phyloP scores from a whole-genome alignment of 352 stramenopile genomes.

The Globisporangium solare region DNA sequence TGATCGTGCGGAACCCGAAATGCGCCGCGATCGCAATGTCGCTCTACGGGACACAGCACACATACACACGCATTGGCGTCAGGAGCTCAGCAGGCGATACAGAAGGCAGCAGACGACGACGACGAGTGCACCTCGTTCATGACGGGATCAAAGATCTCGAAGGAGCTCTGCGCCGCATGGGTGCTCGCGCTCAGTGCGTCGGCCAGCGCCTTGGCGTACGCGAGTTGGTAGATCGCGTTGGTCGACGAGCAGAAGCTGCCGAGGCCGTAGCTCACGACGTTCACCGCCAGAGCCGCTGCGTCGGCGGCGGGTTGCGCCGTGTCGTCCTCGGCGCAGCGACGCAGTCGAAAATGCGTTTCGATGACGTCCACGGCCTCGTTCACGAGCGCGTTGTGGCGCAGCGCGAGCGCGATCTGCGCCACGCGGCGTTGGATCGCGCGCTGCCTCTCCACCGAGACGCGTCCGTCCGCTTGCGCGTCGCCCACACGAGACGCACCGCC shows the following conservation, averaged over 20 bases:
- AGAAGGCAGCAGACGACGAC: no score
- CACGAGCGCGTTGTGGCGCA: conserved; percentile 29
- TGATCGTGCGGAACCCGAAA: conserved; percentile 42
- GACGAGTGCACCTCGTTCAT: conserved; percentile 70
- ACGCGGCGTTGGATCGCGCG: conserved; percentile 36
- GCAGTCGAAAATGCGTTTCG: conserved; percentile 20
- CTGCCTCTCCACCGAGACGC: conserved; percentile 33
- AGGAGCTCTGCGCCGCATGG: not conserved
- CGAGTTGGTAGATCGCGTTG: conserved; percentile 77
- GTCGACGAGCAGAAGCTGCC: conserved; percentile 69
- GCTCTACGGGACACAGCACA: conserved; percentile 29
- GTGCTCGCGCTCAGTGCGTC: conserved; percentile 14
- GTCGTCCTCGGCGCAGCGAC: conserved; percentile 5
- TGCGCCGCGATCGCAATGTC: conserved; percentile 44
- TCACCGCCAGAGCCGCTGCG: conserved; percentile 7
- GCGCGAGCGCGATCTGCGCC: conserved; percentile 21
- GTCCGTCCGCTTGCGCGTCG: conserved; percentile 14
- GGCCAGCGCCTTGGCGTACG: conserved; percentile 45
- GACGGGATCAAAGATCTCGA: conserved; percentile 69
- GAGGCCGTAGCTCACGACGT: conserved; percentile 64
- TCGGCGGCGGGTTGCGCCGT: not conserved
- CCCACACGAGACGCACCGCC: no score
- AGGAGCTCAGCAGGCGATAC: not conserved
- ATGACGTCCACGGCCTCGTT: conserved; percentile 22
- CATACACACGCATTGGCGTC: not conserved